phyloP scores from a whole-genome alignment of 2,329 filamentous ascomycete species.

The Penicillium sp. region DNA sequence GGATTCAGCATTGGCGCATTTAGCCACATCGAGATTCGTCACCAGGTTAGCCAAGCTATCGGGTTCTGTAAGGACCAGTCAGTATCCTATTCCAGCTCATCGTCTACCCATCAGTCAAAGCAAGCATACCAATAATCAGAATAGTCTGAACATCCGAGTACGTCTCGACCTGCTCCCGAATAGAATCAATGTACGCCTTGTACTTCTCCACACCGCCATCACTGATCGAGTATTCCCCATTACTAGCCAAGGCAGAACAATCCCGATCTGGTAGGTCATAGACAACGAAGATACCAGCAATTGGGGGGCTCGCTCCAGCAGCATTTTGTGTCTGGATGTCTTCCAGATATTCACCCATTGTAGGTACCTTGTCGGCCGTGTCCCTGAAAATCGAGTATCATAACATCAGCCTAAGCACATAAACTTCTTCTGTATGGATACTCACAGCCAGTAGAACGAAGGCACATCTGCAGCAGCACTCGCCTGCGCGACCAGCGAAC shows the following conservation, averaged over 20 bases:
- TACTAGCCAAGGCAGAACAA: slow-evolving; percentile 55
- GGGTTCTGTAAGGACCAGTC: slow-evolving; percentile 44
- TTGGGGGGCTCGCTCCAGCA: slow-evolving; percentile 40
- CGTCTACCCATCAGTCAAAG: slow-evolving; percentile 25
- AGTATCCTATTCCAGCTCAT: slow-evolving; percentile 17
- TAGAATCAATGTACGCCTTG: slow-evolving; percentile 49
- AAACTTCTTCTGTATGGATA: too few species aligned
- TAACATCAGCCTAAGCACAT: background rate
- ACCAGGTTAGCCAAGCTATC: slow-evolving; percentile 56
- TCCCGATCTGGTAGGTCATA: slow-evolving; percentile 58
- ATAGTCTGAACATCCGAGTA: slow-evolving; percentile 48
- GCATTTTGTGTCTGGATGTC: slow-evolving; percentile 43
- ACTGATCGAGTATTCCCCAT: slow-evolving; percentile 52
- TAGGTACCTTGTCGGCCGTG: slow-evolving; percentile 43
- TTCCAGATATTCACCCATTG: slow-evolving; percentile 41
- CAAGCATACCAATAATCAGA: slow-evolving; percentile 46
- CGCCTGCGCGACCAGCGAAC: slow-evolving; percentile 44
- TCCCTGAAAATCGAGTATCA: slow-evolving; percentile 29
- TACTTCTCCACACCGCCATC: slow-evolving; percentile 45
- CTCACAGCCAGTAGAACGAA: slow-evolving; percentile 48
- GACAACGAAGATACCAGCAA: slow-evolving; percentile 49
- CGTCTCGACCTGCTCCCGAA: slow-evolving; percentile 45
- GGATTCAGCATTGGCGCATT: slow-evolving; percentile 47
- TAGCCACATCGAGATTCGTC: slow-evolving; percentile 49
- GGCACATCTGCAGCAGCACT: slow-evolving; percentile 42